Conservation (phyloP, 306 rosid species). For the Canavalia gladiata region DNA sequence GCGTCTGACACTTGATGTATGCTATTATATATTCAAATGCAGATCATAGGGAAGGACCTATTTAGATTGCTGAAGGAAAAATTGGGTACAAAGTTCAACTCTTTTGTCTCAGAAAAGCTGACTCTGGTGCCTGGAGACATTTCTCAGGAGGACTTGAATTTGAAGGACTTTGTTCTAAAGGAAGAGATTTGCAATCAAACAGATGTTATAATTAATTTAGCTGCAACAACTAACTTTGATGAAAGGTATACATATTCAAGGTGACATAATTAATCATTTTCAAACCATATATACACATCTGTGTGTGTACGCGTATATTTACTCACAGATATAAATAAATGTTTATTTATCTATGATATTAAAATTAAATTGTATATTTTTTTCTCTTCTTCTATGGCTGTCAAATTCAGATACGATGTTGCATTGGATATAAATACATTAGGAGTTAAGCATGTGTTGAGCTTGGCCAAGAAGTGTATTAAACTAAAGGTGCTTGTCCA, state of each 20-base stretch:
- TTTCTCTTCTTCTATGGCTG: too few species aligned
- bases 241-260: slow-evolving; percentile 62
- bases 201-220: slow-evolving; percentile 70
- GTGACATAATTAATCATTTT: too few species aligned
- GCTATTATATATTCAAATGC: not conserved
- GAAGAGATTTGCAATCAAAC: slow-evolving; percentile 58
- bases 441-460: slow-evolving; percentile 69
- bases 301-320: not conserved
- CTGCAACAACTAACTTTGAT: slow-evolving; percentile 82
- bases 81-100: slow-evolving; percentile 54
- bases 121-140: slow-evolving; percentile 70
- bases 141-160: slow-evolving; percentile 58
- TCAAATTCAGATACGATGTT: slow-evolving; percentile 68
- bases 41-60: slow-evolving; percentile 74
- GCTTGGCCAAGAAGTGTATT: slow-evolving; percentile 70
- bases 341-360: too few species aligned
- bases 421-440: slow-evolving; percentile 71
- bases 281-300: too few species aligned
- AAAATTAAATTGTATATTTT: not conserved
- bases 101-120: slow-evolving; percentile 60
- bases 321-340: not conserved
- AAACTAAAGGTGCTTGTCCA: slow-evolving; percentile 65
- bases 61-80: slow-evolving; percentile 69
- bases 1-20: not conserved
- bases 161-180: slow-evolving; percentile 55